Evolutionary conservation across 352 stramenopile species (phyloP), one percentile per base, ranked within the genome.

Genomic region (Pythium phragmitis): DNA sequence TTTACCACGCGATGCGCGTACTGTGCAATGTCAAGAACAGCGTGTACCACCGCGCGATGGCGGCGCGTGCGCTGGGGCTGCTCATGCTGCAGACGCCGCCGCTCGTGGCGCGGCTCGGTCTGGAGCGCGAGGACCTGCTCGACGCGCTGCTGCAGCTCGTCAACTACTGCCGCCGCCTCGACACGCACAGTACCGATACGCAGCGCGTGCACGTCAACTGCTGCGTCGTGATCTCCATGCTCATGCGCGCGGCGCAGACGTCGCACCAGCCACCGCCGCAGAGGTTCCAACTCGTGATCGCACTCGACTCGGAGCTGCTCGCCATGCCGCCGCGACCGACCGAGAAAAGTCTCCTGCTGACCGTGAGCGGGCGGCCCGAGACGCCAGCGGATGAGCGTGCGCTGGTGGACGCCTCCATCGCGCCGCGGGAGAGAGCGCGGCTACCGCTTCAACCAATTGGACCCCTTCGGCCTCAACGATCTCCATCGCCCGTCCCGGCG

Each of bases 211-310:
- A 92, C 46, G 85, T 94, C 43, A 94, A 94, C 57, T 91, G 79
- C 73, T 94, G 83, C 50, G 77, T 94, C 54, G 80, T 91, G 37
- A 88, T 94, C 69, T 90, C 85, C n/a, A 73, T 94, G 63, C 49
- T 94, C 46, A 92, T 92, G 83, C 77, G 88, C 76, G 71, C 76
- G 75, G 64, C 70, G 17, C 67, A 72, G 26, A 61, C 74, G 33
- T 57, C 19, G 17, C 47, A 70, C 19, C 59, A 72, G 8, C 66
- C 70, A 19, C 9, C 30, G 8, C 41, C 42, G 23, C 37, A 55
- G 21, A 57, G 42, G 42, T 57, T 78, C 26, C 75, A 79, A 50
- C 57, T 87, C 33, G 69, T 92, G 19, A 78, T 94, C 6, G 76
- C 79, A 30, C 60, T 94, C 13, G 77, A 92, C 51, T 92, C 85